Evolutionary conservation across 2,329 filamentous ascomycete genomes (phyloP).

Genomic region (Pseudogymnoascus sp.): DNA sequence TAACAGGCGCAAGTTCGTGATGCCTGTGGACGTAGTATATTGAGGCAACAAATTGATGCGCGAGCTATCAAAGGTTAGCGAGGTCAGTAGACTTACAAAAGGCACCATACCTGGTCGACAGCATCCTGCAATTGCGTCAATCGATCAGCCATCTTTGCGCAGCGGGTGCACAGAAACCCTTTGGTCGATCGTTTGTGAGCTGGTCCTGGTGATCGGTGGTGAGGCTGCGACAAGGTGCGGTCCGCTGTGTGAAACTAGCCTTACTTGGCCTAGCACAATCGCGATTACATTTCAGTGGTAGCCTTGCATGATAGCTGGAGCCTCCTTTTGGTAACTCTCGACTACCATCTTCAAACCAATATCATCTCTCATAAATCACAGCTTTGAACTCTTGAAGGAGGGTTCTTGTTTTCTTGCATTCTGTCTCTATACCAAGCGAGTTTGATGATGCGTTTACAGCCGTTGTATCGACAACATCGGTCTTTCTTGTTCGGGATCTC

Average conservation of each 20-base stretch:
- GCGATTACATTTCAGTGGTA: not conserved
- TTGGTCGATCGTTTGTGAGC: not conserved
- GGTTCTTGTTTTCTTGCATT: not conserved
- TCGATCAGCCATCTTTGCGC: constrained; percentile 56
- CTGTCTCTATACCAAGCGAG: not conserved
- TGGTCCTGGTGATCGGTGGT: not conserved
- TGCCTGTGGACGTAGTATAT: constrained; percentile 60
- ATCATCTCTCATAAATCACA: not conserved
- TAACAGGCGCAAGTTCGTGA: constrained; percentile 57
- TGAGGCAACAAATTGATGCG: constrained; percentile 60
- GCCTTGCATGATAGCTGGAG: not conserved
- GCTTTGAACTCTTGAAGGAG: not conserved
- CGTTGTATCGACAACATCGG: not conserved
- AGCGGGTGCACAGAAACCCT: not conserved
- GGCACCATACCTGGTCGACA: constrained; percentile 60
- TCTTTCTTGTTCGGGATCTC: not conserved
- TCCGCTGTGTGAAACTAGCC: not conserved
- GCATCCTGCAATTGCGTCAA: constrained; percentile 80
- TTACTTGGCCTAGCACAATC: not conserved
- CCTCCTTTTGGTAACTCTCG: not conserved
- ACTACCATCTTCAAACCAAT: not conserved
- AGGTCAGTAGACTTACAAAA: not conserved
- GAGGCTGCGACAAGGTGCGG: not conserved
- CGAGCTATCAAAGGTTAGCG: constrained; percentile 42
- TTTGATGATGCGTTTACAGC: not conserved